These are phyloP conservation scores for Pugionium cornutum DNA, from an alignment of 345 rosid genomes.

Conservation along the genomic window DNA sequence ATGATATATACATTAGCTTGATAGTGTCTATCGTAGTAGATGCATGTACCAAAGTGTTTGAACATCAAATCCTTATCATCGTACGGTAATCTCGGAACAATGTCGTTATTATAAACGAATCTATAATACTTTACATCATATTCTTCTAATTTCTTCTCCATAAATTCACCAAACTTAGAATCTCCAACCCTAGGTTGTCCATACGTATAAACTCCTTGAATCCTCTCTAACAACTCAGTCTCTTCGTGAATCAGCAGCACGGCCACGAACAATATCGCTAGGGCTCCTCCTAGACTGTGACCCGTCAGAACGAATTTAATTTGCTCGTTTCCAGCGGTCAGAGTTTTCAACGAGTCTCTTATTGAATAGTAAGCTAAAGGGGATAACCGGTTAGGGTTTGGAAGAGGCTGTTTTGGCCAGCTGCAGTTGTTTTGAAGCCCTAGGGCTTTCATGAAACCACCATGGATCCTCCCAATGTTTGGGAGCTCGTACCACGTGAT, in stretches of 20 bases:
- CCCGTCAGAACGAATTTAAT: slow-evolving; percentile 58
- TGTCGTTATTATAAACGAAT: slow-evolving; percentile 67
- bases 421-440: slow-evolving; percentile 62
- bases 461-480: slow-evolving; percentile 64
- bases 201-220: slow-evolving; percentile 64
- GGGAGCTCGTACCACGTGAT: slow-evolving; percentile 70
- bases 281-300: slow-evolving; percentile 78
- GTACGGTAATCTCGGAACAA: slow-evolving; percentile 73
- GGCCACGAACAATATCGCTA: slow-evolving; percentile 66
- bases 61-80: slow-evolving; percentile 63
- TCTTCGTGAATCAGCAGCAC: slow-evolving; percentile 56
- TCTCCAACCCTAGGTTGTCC: slow-evolving; percentile 92
- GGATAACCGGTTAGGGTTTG: slow-evolving; percentile 20
- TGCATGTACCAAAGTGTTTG: slow-evolving; percentile 74
- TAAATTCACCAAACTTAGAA: slow-evolving; percentile 51
- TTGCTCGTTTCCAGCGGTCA: slow-evolving; percentile 38
- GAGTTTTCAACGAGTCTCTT: slow-evolving; percentile 47
- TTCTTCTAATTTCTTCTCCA: slow-evolving; percentile 51
- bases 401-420: slow-evolving; percentile 52
- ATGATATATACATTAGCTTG: slow-evolving; percentile 41
- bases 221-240: slow-evolving; percentile 49
- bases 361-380: slow-evolving; percentile 63
- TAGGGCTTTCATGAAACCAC: slow-evolving; percentile 79
- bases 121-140: slow-evolving; percentile 48
- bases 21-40: slow-evolving; percentile 53